phyloP scores from a whole-genome alignment of 306 rosid genomes.

The Prunus kanzakura region DNA sequence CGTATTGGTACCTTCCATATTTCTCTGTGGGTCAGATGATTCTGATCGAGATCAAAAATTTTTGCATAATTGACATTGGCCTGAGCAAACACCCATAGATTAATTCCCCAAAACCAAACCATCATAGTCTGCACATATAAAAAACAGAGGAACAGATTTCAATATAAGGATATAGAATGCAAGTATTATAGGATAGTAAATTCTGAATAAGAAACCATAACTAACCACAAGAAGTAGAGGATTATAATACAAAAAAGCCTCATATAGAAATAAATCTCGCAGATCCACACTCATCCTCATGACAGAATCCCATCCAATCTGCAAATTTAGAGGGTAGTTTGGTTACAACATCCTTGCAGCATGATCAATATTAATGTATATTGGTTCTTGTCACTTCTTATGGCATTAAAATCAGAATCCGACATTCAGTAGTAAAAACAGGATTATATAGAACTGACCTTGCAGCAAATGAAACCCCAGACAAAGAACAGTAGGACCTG shows the following conservation, averaged over 20 bases:
- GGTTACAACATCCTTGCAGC: constrained; percentile 24
- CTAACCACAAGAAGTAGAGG: constrained; percentile 95
- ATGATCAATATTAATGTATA: constrained; percentile 16
- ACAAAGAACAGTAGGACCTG: constrained; percentile 75
- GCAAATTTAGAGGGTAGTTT: constrained; percentile 26
- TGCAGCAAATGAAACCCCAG: constrained; percentile 92
- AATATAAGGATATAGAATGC: constrained; percentile 17
- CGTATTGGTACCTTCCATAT: constrained; percentile 82
- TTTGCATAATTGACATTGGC: constrained; percentile 66
- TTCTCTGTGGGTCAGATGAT: constrained; percentile 79
- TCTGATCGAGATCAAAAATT: constrained; percentile 88
- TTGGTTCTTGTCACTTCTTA: constrained; percentile 10
- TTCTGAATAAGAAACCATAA: constrained; percentile 20
- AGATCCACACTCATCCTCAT: constrained; percentile 97
- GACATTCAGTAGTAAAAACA: neutral
- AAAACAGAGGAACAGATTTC: constrained; percentile 25
- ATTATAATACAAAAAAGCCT: constrained; percentile 96
- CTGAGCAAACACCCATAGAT: constrained; percentile 78
- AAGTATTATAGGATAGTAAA: constrained; percentile 9
- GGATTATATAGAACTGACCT: constrained; percentile 50
- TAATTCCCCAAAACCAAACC: constrained; percentile 99
- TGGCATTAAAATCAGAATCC: constrained; percentile 1
- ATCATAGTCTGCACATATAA: constrained; percentile 67
- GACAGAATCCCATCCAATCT: constrained; percentile 98
- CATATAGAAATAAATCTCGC: constrained; percentile 84